A percentile compares a stretch with the other conserved stretches of the same genome.
These are phyloP conservation scores for Pythium insidiosum DNA, from an alignment of 352 stramenopile species.

Conservation along the genomic window DNA sequence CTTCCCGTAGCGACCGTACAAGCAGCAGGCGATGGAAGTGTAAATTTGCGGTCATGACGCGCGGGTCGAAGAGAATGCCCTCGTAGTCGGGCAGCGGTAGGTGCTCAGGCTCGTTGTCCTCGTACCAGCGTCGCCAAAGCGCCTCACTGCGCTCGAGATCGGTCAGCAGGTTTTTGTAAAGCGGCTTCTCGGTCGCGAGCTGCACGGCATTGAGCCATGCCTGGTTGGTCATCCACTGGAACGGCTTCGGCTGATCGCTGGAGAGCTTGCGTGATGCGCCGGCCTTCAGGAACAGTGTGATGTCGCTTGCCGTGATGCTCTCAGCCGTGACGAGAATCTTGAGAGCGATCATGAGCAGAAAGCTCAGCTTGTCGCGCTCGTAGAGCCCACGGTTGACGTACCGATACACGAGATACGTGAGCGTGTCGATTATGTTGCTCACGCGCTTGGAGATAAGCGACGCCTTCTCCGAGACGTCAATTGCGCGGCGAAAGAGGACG, in stretches of 20 bases:
- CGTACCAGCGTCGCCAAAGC: slow-evolving; percentile 67
- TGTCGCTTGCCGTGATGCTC: slow-evolving; percentile 37
- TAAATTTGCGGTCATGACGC: slow-evolving; percentile 49
- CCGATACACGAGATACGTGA: slow-evolving; percentile 77
- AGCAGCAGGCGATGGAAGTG: slow-evolving; percentile 68
- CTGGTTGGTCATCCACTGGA: slow-evolving; percentile 53
- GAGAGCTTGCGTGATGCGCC: slow-evolving; percentile 53
- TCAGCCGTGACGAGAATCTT: slow-evolving; percentile 74
- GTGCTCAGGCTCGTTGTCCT: slow-evolving; percentile 72
- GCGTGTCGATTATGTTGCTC: slow-evolving; percentile 78
- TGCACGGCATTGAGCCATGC: slow-evolving; percentile 69
- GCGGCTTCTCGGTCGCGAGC: slow-evolving; percentile 51
- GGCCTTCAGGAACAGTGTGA: slow-evolving; percentile 68
- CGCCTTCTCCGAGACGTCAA: slow-evolving; percentile 78
- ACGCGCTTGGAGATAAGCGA: slow-evolving; percentile 80
- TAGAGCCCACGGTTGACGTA: slow-evolving; percentile 76
- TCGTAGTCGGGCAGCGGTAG: slow-evolving; percentile 63
- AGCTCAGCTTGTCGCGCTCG: slow-evolving; percentile 66
- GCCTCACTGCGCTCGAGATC: slow-evolving; percentile 67
- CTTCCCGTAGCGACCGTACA: slow-evolving; percentile 57
- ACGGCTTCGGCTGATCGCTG: slow-evolving; percentile 63
- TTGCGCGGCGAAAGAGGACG: slow-evolving; percentile 72
- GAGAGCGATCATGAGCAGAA: slow-evolving; percentile 55
- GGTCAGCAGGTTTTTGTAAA: slow-evolving; percentile 50
- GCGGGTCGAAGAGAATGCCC: slow-evolving; percentile 47